These are phyloP conservation scores for Erigeron canadensis DNA, from an alignment of 129 eudicot genomes.

Conservation along the genomic window DNA sequence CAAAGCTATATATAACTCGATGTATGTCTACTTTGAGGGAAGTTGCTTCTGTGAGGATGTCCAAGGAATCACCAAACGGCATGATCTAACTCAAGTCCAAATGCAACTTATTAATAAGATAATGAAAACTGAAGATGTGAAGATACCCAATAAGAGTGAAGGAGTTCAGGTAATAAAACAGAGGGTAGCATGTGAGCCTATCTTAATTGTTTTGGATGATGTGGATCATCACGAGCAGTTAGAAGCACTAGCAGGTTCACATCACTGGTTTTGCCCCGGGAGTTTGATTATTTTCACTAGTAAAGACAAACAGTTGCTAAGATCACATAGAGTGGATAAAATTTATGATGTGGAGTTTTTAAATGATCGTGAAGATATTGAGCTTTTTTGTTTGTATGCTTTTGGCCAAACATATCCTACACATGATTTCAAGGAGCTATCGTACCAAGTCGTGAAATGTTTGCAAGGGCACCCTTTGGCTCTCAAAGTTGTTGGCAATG, in stretches of 20 bases:
- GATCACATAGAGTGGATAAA: background rate
- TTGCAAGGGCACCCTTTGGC: background rate
- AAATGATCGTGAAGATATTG: background rate
- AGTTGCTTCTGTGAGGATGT: too few relatives aligned
- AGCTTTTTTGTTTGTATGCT: constrained; percentile 1
- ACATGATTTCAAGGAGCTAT: background rate
- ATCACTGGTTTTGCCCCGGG: background rate
- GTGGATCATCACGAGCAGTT: too few relatives aligned
- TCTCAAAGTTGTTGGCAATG: background rate
- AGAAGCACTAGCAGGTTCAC: constrained; percentile 1
- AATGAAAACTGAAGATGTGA: too few relatives aligned
- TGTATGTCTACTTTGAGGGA: too few relatives aligned
- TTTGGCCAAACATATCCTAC: background rate
- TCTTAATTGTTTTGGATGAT: too few relatives aligned
- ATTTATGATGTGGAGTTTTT: background rate
- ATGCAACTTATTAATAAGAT: too few relatives aligned
- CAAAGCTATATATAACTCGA: too few relatives aligned
- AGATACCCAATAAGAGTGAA: too few relatives aligned
- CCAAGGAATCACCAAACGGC: too few relatives aligned
- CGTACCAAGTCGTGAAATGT: background rate
- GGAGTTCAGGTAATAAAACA: too few relatives aligned
- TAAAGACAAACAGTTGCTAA: constrained; percentile 19
- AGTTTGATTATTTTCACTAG: constrained; percentile 5
- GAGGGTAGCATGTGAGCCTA: too few relatives aligned
- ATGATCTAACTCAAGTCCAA: too few relatives aligned